Conservation (phyloP, 768 basidiomycete genomes). For the Infundibulicybe gibba region DNA sequence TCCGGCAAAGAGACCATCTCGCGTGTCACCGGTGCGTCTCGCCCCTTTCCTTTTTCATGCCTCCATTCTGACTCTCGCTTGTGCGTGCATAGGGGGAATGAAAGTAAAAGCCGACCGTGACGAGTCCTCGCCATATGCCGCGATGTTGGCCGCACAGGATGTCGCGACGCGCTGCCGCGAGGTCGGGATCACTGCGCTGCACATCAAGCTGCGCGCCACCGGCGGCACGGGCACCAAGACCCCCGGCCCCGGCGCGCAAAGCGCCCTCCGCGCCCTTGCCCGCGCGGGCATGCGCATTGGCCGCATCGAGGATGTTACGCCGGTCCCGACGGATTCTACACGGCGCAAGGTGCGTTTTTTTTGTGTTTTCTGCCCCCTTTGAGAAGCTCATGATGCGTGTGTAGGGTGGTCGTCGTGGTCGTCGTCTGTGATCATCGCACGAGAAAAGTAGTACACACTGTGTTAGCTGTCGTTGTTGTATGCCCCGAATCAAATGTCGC, state of each 20-base stretch:
- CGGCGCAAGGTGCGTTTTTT: conserved; percentile 77
- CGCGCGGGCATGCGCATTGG: conserved; percentile 98
- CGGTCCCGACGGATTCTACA: conserved; percentile 95
- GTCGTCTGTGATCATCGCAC: conserved; percentile 65
- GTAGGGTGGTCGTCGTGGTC: conserved; percentile 98
- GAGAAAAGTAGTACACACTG: conserved; percentile 9
- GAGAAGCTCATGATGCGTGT: conserved; percentile 1
- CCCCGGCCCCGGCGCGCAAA: conserved; percentile 97
- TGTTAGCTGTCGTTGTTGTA: conserved; percentile 21
- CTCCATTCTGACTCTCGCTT: no score
- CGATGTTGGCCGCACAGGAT: conserved; percentile 98
- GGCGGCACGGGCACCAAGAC: conserved; percentile 99
- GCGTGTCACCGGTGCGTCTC: conserved; percentile 92
- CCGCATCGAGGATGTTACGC: conserved; percentile 97
- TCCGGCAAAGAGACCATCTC: conserved; percentile 99
- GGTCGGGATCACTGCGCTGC: conserved; percentile 96
- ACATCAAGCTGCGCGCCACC: conserved; percentile 98
- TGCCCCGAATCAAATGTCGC: conserved; percentile 62
- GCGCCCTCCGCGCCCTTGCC: conserved; percentile 95
- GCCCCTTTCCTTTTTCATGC: no score
- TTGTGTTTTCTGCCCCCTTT: background rate
- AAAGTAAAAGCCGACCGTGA: conserved; percentile 99
- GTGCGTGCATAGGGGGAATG: conserved; percentile 74
- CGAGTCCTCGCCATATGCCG: conserved; percentile 96
- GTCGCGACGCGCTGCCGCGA: conserved; percentile 96